Base-by-base conservation (phyloP, 2,329 filamentous ascomycete genomes). In the Davidsoniella neocaledoniae region DNA sequence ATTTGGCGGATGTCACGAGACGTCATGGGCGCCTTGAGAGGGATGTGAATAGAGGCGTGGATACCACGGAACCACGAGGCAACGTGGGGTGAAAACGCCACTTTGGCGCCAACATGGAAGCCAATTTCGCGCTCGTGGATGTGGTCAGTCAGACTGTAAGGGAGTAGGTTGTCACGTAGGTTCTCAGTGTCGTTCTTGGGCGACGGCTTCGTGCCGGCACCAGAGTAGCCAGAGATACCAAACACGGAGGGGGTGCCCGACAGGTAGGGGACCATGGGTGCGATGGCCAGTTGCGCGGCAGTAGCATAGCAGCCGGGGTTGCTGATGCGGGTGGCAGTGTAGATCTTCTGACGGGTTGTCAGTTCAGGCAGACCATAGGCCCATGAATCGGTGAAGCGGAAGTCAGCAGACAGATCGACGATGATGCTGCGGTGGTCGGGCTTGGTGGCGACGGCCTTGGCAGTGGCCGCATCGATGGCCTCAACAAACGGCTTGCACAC, bases 21-120 rank as follows among this genome's bases (percentile, higher is more conserved):
- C 2, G 79, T 85, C 84, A 96, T 93, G 54, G 77, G 74, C 65
- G 90, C 75, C 60, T 82, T 82, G 7, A 98, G 72, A 10, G 90
- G 90, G 46, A 96, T 85, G 61, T 79, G 87, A 64, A 96, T 88
- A 38, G 87, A 90, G 66, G 88, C 84, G 62, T 86, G 80, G 58
- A 96, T 96, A 55, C 90, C 90, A 61, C 93, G 83, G 76, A 96
- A 96, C 90, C 87, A 96, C 12, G 83, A 79, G n/a, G 87, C 86
- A 21, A 94, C 88, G 64, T 96, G 91, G 5, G 91, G 91, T 52
- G 91, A 83, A 62, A 98, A 98, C 5, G 81, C 83, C 9, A 94
- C 79, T 16, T 76, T 68, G 12, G 69, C 72, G 45, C 81, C 83
- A 9, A 96, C 75, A 61, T 94, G 87, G 48, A 68, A 62, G 61